Percentiles rank a stretch among this genome's conserved stretches.
Evolutionary conservation across 225 moss, liverwort and hornwort species (phyloP).

Genomic region (Neckera pumila): DNA sequence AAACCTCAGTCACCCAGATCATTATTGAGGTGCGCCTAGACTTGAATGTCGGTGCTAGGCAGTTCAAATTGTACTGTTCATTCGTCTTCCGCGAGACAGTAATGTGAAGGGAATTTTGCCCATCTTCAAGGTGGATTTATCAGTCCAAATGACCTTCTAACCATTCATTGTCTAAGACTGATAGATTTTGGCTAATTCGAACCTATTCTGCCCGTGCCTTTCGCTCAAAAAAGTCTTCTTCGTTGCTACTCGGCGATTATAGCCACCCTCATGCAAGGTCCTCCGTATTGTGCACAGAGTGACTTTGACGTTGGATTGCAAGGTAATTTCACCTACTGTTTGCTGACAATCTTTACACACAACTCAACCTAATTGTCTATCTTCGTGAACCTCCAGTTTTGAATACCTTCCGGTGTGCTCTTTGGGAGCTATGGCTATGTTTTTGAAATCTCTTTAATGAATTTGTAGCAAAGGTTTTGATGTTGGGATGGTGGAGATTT

Average conservation of each 20-base stretch:
- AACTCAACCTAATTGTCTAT: background rate
- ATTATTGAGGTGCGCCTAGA: background rate
- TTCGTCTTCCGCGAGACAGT: background rate
- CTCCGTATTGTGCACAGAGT: background rate
- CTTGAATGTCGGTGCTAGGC: background rate
- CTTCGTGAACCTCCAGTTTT: background rate
- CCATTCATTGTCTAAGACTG: too few species aligned
- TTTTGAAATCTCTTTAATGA: background rate
- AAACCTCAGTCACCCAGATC: too few species aligned
- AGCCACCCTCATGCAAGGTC: too few species aligned
- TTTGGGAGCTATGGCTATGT: background rate
- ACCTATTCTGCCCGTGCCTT: background rate
- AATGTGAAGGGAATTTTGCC: background rate
- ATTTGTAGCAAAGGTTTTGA: background rate
- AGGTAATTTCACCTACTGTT: background rate
- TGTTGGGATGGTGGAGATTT: background rate
- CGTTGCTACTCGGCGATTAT: background rate
- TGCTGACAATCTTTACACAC: background rate
- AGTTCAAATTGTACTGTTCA: background rate
- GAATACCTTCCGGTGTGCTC: background rate
- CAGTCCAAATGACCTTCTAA: background rate
- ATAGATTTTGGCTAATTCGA: background rate
- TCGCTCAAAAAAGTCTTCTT: too few species aligned
- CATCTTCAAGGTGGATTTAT: background rate
- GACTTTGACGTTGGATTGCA: background rate